These are phyloP conservation scores for Penicillium roqueforti DNA, from an alignment of 495 filamentous ascomycete species.

Conservation along the genomic window DNA sequence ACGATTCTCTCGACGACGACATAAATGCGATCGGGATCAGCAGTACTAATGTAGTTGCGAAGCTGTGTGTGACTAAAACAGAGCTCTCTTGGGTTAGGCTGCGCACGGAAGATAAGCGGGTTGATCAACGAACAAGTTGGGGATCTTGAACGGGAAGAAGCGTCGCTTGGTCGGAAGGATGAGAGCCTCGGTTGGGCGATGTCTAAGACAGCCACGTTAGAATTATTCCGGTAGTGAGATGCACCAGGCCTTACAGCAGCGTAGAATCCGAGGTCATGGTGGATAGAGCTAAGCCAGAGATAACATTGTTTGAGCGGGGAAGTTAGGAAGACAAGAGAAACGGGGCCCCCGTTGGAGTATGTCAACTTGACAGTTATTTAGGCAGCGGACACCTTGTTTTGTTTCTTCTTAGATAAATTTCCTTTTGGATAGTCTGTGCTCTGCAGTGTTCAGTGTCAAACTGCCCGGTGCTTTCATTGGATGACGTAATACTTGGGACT, in stretches of 20 bases:
- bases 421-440: slow-evolving; percentile 4
- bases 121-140: slow-evolving; percentile 57
- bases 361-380: not conserved
- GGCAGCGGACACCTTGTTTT: not conserved
- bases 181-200: slow-evolving; percentile 55
- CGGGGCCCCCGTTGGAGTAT: slow-evolving; percentile 4
- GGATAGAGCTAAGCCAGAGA: slow-evolving; percentile 27
- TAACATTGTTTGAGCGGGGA: slow-evolving; percentile 34
- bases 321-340: slow-evolving; percentile 11
- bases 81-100: slow-evolving; percentile 9
- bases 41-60: slow-evolving; percentile 81
- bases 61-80: slow-evolving; percentile 80
- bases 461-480: slow-evolving; percentile 19
- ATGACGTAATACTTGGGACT: slow-evolving; percentile 45
- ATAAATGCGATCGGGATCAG: slow-evolving; percentile 71
- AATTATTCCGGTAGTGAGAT: not conserved
- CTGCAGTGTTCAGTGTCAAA: slow-evolving; percentile 9
- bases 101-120: slow-evolving; percentile 1
- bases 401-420: not conserved
- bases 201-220: slow-evolving; percentile 32
- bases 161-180: slow-evolving; percentile 61
- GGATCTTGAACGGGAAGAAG: slow-evolving; percentile 73
- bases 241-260: slow-evolving; percentile 29
- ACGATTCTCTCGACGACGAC: slow-evolving; percentile 73
- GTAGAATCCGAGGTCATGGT: slow-evolving; percentile 47